phyloP scores from a whole-genome alignment of 1,139 yeast genomes.

The Wickerhamomyces sp. region DNA sequence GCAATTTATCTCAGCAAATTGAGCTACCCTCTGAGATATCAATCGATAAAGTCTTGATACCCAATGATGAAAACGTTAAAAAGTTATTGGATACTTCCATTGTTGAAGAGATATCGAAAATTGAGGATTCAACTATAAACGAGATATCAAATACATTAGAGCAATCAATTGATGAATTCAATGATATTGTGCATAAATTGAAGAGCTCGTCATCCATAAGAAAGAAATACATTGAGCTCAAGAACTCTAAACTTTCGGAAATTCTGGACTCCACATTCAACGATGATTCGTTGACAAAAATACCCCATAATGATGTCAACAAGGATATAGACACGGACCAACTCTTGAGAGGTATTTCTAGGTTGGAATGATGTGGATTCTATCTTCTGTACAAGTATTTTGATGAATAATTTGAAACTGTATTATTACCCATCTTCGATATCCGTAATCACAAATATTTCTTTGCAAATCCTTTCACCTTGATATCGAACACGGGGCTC shows the following conservation, averaged over 20 bases:
- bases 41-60: background rate
- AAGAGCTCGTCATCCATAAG: slow-evolving; percentile 16
- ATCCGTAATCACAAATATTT: slow-evolving; percentile 59
- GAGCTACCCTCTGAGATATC: slow-evolving; percentile 6
- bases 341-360: slow-evolving; percentile 26
- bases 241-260: slow-evolving; percentile 20
- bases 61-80: slow-evolving; percentile 6
- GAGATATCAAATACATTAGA: slow-evolving; percentile 18
- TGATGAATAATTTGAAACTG: no score
- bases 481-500: slow-evolving; percentile 70
- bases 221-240: slow-evolving; percentile 15
- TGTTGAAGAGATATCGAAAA: slow-evolving; percentile 9
- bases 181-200: slow-evolving; percentile 15
- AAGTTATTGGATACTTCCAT: slow-evolving; percentile 13
- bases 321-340: slow-evolving; percentile 25
- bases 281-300: slow-evolving; percentile 19
- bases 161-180: slow-evolving; percentile 16
- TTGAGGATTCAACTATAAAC: slow-evolving; percentile 18
- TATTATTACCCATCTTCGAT: no score
- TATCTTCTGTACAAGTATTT: no score
- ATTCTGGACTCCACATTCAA: slow-evolving; percentile 24
- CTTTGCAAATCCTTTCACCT: slow-evolving; percentile 66
- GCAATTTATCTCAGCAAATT: slow-evolving; percentile 11
- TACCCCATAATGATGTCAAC: slow-evolving; percentile 11
- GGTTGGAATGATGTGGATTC: slow-evolving; percentile 16